Percentiles rank a stretch among this genome's conserved stretches.
Conservation (phyloP, 805 yeast genomes). For the Starmerella lactis-condensi region DNA sequence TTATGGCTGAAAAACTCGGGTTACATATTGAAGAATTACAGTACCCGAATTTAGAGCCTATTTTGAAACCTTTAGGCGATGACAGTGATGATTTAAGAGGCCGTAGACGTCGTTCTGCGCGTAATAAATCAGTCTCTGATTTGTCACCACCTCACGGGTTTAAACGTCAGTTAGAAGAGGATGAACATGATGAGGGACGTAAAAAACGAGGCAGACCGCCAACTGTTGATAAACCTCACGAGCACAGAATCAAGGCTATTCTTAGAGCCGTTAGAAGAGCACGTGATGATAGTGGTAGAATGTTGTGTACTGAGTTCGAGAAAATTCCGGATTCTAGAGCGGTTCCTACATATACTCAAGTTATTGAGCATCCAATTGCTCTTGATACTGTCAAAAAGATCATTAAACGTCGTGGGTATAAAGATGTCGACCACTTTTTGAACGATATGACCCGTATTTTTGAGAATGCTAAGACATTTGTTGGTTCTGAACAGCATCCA, state of each 20-base stretch:
- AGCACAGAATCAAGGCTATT: conserved; percentile 75
- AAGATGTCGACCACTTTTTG: conserved; percentile 55
- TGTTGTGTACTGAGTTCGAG: conserved; percentile 49
- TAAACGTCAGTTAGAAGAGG: conserved; percentile 16
- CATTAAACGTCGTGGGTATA: conserved; percentile 70
- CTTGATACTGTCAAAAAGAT: conserved; percentile 43
- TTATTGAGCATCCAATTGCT: conserved; percentile 27
- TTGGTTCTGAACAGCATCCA: conserved; percentile 36
- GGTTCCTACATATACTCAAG: conserved; percentile 33
- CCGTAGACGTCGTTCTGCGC: conserved; percentile 17
- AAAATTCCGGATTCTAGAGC: conserved; percentile 53
- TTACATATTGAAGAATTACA: conserved; percentile 23
- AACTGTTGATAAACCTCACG: conserved; percentile 76
- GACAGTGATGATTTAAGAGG: conserved; percentile 14
- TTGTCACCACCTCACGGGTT: conserved; percentile 4
- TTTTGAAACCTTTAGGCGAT: conserved; percentile 31
- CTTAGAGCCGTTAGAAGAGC: conserved; percentile 65
- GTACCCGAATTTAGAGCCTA: conserved; percentile 52
- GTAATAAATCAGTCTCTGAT: conserved; percentile 8
- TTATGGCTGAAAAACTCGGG: conserved; percentile 24
- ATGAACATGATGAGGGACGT: conserved; percentile 26
- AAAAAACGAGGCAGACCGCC: conserved; percentile 80
- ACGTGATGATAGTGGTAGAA: conserved; percentile 33
- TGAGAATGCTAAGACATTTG: conserved; percentile 47
- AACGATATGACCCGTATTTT: conserved; percentile 61